phyloP scores from a whole-genome alignment of 106 monocot species.

The Cymbidium sinense region DNA sequence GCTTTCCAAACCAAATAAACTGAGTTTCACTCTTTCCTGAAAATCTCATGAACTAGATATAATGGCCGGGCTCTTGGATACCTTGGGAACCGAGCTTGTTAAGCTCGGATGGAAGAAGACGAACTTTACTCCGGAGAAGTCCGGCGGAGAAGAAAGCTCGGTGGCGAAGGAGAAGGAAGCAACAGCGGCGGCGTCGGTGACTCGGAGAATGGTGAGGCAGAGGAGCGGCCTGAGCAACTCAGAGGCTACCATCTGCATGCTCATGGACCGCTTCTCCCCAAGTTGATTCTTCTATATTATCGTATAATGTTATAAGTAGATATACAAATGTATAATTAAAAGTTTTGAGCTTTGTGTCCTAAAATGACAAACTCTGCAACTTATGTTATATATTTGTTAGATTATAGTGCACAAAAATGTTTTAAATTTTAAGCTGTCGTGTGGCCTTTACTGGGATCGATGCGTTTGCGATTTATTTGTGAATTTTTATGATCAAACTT shows the following conservation, averaged over 20 bases:
- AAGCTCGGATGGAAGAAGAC: background rate
- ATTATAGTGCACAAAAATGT: too few relatives aligned
- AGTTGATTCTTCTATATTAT: conserved; percentile 5
- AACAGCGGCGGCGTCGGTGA: background rate
- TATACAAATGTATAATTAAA: too few relatives aligned
- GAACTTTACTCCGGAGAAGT: background rate
- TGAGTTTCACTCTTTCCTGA: too few relatives aligned
- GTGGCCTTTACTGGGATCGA: too few relatives aligned
- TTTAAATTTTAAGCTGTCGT: too few relatives aligned
- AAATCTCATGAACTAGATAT: background rate
- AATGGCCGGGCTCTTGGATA: background rate
- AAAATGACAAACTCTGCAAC: too few relatives aligned
- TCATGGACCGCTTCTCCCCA: conserved; percentile 61
- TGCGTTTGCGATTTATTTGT: too few relatives aligned
- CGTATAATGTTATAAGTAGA: too few relatives aligned
- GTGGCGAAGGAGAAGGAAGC: background rate
- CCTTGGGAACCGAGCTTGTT: background rate
- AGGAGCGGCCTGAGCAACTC: conserved; percentile 16
- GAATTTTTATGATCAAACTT: too few relatives aligned
- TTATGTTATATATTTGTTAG: too few relatives aligned
- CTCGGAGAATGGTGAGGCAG: background rate
- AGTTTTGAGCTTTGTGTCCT: too few relatives aligned
- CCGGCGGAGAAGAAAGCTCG: background rate
- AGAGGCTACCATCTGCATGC: conserved; percentile 46
- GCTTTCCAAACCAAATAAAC: background rate